Evolutionary conservation across 371 early-diverging fungal species (phyloP), one percentile per base, ranked within the genome.

Genomic region (Mycotypha africana): DNA sequence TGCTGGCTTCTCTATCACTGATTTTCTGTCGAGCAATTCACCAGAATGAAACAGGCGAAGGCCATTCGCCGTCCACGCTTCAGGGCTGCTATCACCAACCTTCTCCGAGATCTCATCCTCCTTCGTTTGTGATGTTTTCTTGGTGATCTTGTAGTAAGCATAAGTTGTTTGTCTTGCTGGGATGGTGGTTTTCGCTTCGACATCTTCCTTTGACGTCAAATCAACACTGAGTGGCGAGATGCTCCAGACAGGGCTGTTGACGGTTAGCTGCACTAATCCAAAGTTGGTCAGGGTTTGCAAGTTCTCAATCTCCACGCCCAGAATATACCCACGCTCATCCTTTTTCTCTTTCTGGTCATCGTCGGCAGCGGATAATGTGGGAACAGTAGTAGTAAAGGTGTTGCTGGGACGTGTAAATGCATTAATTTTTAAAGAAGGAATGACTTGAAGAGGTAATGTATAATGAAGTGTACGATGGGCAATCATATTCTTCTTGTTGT

Each of bases 401-500:
- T n/a, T n/a, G 43, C 92, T 89, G 1, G 89, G 89, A n/a, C 95
- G 70, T 3, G 95, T 91, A 58, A 93, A 93, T 0, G 93, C 92
- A 54, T 92, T 93, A 62, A 97, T 88, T 42, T 89, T 83, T 20
- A 97, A 72, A 1, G 93, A 92, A 4, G 95, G 91, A 19, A 79
- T 52, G 1, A 97, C 93, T 35, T 83, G 80, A 1, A 81, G 59
- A 1, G 67, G 45, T 3, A 81, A 35, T 0, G 77, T 68, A 62
- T 79, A 81, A 12, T 82, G 74, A n/a, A 87, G 53, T 16, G 79
- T 82, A 21, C 91, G 76, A 51, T 81, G 70, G 0, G 78, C 77
- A 68, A 81, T 80, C 7, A 79, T 79, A 7, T 67, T 74, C n/a
- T n/a, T n/a, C 30, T 28, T 28, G 12, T 28, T 28, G 32, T 81